A percentile compares a stretch with the other conserved stretches of the same genome.
phyloP scores from a whole-genome alignment of 257 asterid species.

The Hygrophila difformis region DNA sequence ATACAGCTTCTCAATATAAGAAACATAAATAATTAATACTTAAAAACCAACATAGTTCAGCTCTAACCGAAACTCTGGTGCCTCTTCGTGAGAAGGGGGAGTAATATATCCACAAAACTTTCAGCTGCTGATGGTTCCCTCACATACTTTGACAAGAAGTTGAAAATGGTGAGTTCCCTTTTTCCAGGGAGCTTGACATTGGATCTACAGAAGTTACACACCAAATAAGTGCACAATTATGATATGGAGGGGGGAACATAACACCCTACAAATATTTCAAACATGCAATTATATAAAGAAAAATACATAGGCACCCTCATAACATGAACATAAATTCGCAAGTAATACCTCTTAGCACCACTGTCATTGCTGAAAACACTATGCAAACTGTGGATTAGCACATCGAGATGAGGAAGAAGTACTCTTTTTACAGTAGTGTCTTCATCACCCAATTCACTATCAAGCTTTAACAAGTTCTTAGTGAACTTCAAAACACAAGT shows the following conservation, averaged over 20 bases:
- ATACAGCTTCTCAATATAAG: conserved; percentile 7
- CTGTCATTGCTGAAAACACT: conserved; percentile 37
- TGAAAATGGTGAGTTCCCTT: conserved; percentile 59
- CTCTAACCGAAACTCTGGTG: conserved; percentile 51
- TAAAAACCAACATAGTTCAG: conserved; percentile 11
- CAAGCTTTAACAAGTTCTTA: conserved; percentile 77
- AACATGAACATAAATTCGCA: not conserved
- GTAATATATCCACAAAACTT: conserved; percentile 65
- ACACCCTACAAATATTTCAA: no score
- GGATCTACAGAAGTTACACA: conserved; percentile 26
- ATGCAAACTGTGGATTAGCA: conserved; percentile 60
- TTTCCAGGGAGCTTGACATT: conserved; percentile 46
- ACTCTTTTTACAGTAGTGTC: conserved; percentile 35
- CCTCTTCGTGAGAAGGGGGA: conserved; percentile 60
- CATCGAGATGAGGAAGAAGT: conserved; percentile 61
- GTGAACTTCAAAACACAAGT: conserved; percentile 60
- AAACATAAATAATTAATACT: no score
- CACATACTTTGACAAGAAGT: conserved; percentile 53
- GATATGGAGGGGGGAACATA: not conserved
- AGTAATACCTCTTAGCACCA: conserved; percentile 49
- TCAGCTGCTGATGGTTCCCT: conserved; percentile 57
- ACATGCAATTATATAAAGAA: not conserved
- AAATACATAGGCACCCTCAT: not conserved
- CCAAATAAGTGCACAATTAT: conserved; percentile 5
- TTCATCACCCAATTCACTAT: conserved; percentile 42